These are phyloP conservation scores for Fusarium clavum DNA, from an alignment of 2,329 filamentous ascomycete species.

Conservation along the genomic window DNA sequence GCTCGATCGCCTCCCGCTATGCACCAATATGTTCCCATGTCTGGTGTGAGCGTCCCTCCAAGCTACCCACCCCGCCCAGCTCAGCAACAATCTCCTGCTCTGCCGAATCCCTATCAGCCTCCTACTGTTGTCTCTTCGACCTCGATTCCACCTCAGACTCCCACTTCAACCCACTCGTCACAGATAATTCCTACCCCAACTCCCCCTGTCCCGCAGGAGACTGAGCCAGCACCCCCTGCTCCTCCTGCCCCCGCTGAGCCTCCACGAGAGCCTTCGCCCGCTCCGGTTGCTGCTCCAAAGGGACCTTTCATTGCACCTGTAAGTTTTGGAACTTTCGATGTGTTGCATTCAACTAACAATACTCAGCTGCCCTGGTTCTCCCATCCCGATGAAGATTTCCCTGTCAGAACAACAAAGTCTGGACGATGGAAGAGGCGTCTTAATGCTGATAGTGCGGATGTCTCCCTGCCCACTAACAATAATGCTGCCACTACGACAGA, in stretches of 20 bases:
- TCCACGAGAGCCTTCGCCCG: conserved; percentile 40
- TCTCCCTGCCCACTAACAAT: conserved; percentile 57
- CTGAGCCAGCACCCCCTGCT: conserved; percentile 46
- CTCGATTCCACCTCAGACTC: conserved; percentile 61
- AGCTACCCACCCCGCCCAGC: conserved; percentile 60
- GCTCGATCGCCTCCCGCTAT: conserved; percentile 63
- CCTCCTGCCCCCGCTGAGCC: conserved; percentile 43
- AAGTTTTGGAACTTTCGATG: conserved; percentile 36
- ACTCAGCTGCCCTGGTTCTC: conserved; percentile 69
- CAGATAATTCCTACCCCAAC: conserved; percentile 58
- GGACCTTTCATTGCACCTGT: conserved; percentile 63
- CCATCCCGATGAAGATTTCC: conserved; percentile 63
- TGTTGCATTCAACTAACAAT: conserved; percentile 2
- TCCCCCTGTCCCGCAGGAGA: conserved; percentile 59
- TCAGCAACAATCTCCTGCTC: conserved; percentile 62
- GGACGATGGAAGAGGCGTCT: conserved; percentile 59
- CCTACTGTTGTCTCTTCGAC: conserved; percentile 55
- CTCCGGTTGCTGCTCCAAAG: conserved; percentile 40
- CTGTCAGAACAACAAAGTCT: conserved; percentile 52
- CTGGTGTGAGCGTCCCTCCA: conserved; percentile 58
- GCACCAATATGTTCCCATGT: conserved; percentile 66
- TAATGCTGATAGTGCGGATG: conserved; percentile 51
- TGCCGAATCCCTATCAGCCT: conserved; percentile 69
- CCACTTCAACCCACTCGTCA: conserved; percentile 65
- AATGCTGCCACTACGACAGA: conserved; percentile 20